Evolutionary conservation across 177 flowering plant species (phyloP).

Genomic region (Telopea speciosissima): DNA sequence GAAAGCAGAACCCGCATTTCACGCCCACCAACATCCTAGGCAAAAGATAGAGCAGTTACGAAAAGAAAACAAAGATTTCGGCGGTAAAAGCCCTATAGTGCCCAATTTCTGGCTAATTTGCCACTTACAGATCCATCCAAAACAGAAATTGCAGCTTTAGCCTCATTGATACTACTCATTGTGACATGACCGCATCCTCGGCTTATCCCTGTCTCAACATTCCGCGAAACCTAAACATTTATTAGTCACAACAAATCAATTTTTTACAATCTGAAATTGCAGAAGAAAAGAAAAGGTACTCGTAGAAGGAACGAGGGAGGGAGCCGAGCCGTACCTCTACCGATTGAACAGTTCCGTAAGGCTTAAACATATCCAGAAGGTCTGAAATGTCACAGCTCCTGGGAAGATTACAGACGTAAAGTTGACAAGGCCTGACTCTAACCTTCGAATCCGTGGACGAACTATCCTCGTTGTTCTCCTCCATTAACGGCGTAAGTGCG

Average conservation of each 20-base stretch:
- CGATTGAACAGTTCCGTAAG: slow-evolving; percentile 27
- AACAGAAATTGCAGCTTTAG: slow-evolving; percentile 32
- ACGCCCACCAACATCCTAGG: slow-evolving; percentile 46
- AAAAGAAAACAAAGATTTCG: background rate
- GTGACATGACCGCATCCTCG: slow-evolving; percentile 40
- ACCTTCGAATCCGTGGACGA: background rate
- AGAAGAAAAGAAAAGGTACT: background rate
- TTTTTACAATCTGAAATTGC: background rate
- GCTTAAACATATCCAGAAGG: slow-evolving; percentile 25
- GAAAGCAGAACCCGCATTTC: slow-evolving; percentile 41
- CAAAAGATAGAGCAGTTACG: background rate
- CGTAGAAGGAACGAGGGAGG: background rate
- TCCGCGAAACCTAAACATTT: slow-evolving; percentile 34
- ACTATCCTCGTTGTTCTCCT: background rate
- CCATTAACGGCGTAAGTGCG: background rate
- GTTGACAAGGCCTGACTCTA: background rate
- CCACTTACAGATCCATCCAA: slow-evolving; percentile 41
- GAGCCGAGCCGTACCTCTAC: slow-evolving; percentile 27
- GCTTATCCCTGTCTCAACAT: slow-evolving; percentile 39
- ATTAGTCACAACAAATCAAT: background rate
- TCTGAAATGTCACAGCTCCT: slow-evolving; percentile 24
- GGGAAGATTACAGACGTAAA: slow-evolving; percentile 36
- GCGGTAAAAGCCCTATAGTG: background rate
- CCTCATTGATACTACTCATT: slow-evolving; percentile 34
- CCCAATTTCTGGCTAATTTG: background rate